Evolutionary conservation across 495 filamentous ascomycete species (phyloP).

Genomic region (Glarea lozoyensis): DNA sequence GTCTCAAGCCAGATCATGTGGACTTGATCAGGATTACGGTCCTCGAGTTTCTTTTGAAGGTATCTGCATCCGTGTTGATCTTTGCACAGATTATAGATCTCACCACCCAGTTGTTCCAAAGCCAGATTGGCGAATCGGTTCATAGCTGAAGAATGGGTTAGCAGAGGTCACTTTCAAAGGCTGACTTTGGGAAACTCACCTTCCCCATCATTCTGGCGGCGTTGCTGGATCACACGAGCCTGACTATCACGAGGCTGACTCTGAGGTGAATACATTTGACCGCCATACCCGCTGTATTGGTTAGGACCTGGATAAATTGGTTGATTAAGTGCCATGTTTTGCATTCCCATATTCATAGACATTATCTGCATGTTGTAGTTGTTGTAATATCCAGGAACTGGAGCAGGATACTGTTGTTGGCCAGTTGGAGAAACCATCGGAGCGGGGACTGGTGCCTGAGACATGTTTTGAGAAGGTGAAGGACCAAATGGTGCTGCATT

Average conservation of each 20-base stretch:
- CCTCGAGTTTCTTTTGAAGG: slow-evolving; percentile 94
- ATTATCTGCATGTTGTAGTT: slow-evolving; percentile 49
- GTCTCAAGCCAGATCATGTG: slow-evolving; percentile 91
- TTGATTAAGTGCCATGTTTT: slow-evolving; percentile 43
- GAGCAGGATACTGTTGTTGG: slow-evolving; percentile 27
- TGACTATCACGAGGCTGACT: slow-evolving; percentile 51
- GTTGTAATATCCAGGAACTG: slow-evolving; percentile 32
- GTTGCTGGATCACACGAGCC: slow-evolving; percentile 60
- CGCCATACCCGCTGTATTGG: slow-evolving; percentile 31
- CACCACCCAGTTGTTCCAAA: slow-evolving; percentile 68
- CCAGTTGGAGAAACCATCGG: slow-evolving; percentile 24
- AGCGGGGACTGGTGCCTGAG: slow-evolving; percentile 26
- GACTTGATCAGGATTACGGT: slow-evolving; percentile 70
- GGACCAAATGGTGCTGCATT: slow-evolving; percentile 65
- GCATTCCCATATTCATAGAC: slow-evolving; percentile 48
- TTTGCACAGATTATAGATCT: slow-evolving; percentile 84
- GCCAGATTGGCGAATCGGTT: slow-evolving; percentile 68
- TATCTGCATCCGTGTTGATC: slow-evolving; percentile 96
- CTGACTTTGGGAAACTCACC: slow-evolving; percentile 26
- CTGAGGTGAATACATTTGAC: slow-evolving; percentile 33
- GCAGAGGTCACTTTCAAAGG: not conserved
- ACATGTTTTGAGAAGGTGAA: slow-evolving; percentile 25
- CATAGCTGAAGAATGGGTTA: slow-evolving; percentile 31
- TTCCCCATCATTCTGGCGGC: slow-evolving; percentile 57
- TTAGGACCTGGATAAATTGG: slow-evolving; percentile 40